Evolutionary conservation across 2,329 filamentous ascomycete genomes (phyloP), one percentile per base, ranked within the genome.

Genomic region (Arthroderma sp.): DNA sequence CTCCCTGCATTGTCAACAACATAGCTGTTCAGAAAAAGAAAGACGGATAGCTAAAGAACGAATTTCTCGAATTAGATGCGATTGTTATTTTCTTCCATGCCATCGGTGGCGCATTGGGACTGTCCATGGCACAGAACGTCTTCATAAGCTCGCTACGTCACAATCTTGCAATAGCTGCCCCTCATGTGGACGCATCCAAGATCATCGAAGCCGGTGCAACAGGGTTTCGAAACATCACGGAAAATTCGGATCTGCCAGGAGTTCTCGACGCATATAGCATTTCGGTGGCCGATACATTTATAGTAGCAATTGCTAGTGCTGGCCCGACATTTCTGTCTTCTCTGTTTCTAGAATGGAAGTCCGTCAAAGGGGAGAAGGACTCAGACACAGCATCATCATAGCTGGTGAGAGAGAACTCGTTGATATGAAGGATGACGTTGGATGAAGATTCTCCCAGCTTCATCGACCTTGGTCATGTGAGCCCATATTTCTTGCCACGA

Each of bases 241-340:
- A 72, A 0, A 50, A 61, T 0, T 53, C 75, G 48, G 73, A 69
- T 47, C 58, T 80, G 3, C 54, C 58, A 1, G 61, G 66, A 0
- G 78, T 87, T 5, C 63, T 79, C 1, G 50, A 65, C 0, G 80
- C 78, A 0, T 85, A 85, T 62, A 83, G 83, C 55, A 57, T 66
- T 28, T 68, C 78, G 0, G 58, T 85, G 33, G 68, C 69, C 2
- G 61, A 70, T 46, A 71, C 72, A 0, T 84, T 81, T 55, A 72
- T 75, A 49, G 73, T 83, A 6, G 72, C 69, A 1, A 63, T 80
- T 5, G 71, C 73, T 1, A 63, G 78, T 53, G 67, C 70, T 0
- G 66, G 66, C 7, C 44, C 80, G 5, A 71, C 69, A 4, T 65
- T 81, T 9, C 30, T 80, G 5, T 79, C 74, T 0, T 67, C 71